These are phyloP conservation scores for Jacaranda copaia DNA, from an alignment of 257 asterid species.

Conservation along the genomic window DNA sequence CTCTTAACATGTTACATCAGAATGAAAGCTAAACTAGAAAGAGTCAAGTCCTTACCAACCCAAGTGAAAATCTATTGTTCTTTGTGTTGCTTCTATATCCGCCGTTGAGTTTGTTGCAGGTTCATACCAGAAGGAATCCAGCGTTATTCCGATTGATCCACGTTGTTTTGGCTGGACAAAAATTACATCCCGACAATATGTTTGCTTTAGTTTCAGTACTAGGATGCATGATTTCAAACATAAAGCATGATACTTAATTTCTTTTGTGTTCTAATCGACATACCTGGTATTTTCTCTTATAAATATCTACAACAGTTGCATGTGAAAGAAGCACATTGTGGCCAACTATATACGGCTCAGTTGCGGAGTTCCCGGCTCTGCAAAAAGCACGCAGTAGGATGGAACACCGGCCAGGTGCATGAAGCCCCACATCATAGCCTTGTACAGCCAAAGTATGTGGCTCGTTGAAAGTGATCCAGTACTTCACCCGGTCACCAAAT, in stretches of 20 bases:
- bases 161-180: conserved; percentile 47
- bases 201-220: too few species aligned
- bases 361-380: conserved; percentile 64
- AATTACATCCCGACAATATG: too few species aligned
- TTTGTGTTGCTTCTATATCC: conserved; percentile 56
- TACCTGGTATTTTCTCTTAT: conserved; percentile 65
- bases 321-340: conserved; percentile 65
- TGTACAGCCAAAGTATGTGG: conserved; percentile 62
- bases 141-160: conserved; percentile 61
- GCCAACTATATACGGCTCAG: conserved; percentile 66
- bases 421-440: conserved; percentile 66
- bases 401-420: conserved; percentile 70
- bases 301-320: conserved; percentile 54
- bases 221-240: too few species aligned
- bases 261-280: background rate
- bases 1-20: too few species aligned
- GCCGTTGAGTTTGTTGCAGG: conserved; percentile 50
- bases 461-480: conserved; percentile 81
- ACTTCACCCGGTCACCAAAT: conserved; percentile 74
- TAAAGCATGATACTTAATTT: too few species aligned
- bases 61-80: conserved; percentile 64
- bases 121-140: conserved; percentile 66
- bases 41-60: conserved; percentile 58
- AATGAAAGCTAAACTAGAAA: too few species aligned
- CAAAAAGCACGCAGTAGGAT: conserved; percentile 51